These are phyloP conservation scores for Clarireedia sp. DNA, from an alignment of 2,329 filamentous ascomycete species.

Conservation along the genomic window DNA sequence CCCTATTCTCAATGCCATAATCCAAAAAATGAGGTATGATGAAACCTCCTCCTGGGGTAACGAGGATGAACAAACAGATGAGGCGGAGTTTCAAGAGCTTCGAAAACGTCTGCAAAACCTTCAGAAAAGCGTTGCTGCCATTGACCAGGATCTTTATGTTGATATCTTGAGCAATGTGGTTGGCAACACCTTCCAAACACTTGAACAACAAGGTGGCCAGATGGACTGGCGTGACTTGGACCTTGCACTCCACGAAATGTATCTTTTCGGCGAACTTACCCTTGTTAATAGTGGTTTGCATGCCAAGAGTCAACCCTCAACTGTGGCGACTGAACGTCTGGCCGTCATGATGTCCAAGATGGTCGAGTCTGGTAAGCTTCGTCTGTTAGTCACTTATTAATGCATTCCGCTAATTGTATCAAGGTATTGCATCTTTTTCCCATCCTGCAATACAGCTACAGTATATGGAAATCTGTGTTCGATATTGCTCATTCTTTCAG, in stretches of 20 bases:
- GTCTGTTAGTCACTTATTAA: slow-evolving; percentile 3
- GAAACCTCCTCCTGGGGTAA: slow-evolving; percentile 90
- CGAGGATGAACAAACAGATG: slow-evolving; percentile 90
- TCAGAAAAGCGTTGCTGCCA: slow-evolving; percentile 85
- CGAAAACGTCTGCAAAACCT: slow-evolving; percentile 82
- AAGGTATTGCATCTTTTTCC: slow-evolving; percentile 74
- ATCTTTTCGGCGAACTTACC: slow-evolving; percentile 89
- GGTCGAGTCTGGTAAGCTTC: slow-evolving; percentile 75
- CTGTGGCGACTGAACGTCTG: slow-evolving; percentile 70
- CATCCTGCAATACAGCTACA: slow-evolving; percentile 90
- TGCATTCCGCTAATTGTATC: slow-evolving; percentile 21
- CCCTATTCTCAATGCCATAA: slow-evolving; percentile 83
- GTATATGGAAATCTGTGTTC: slow-evolving; percentile 97
- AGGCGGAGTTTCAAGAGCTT: slow-evolving; percentile 94
- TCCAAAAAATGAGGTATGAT: slow-evolving; percentile 95
- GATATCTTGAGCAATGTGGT: slow-evolving; percentile 82
- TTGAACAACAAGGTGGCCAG: slow-evolving; percentile 63
- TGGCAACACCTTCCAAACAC: slow-evolving; percentile 74
- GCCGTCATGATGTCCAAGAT: slow-evolving; percentile 92
- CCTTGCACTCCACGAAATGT: slow-evolving; percentile 90
- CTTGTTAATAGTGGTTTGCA: slow-evolving; percentile 81
- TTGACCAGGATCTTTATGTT: slow-evolving; percentile 83
- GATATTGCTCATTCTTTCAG: slow-evolving; percentile 90
- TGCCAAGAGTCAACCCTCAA: slow-evolving; percentile 73
- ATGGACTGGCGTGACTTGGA: slow-evolving; percentile 95